Evolutionary conservation across 192 early-diverging fungal genomes (phyloP).

Genomic region (Coemansia umbellata): DNA sequence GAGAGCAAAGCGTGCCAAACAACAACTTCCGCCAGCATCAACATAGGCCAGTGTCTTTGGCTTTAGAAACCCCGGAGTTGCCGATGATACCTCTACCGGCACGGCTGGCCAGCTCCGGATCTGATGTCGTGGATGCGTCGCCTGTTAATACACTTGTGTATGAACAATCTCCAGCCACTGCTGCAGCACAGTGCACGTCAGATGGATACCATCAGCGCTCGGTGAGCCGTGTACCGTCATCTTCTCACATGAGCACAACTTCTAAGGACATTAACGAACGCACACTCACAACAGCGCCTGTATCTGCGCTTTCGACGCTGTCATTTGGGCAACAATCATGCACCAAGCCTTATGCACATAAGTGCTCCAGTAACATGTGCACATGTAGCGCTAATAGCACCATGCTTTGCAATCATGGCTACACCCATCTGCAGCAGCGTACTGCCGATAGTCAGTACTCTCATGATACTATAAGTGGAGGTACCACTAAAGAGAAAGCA

Average conservation of each 20-base stretch:
- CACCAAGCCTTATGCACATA: too few species aligned
- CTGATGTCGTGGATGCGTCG: constrained; percentile 23
- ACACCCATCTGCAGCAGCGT: neutral
- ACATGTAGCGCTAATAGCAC: neutral
- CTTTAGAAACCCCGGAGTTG: neutral
- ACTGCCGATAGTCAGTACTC: neutral
- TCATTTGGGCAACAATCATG: too few species aligned
- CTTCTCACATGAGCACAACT: neutral
- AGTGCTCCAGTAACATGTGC: neutral
- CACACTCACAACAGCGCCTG: constrained; percentile 9
- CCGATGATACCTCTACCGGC: constrained; percentile 26
- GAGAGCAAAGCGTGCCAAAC: neutral
- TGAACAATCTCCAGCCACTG: constrained; percentile 15
- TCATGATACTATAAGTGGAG: neutral
- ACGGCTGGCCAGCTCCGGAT: constrained; percentile 30
- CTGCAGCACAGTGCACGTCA: neutral
- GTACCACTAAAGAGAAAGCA: too few species aligned
- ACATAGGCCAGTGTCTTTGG: neutral
- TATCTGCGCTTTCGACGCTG: constrained; percentile 14
- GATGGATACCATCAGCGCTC: constrained; percentile 1
- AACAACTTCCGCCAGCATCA: neutral
- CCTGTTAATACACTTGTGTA: constrained; percentile 43
- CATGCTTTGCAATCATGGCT: too few species aligned
- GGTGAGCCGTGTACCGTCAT: neutral
- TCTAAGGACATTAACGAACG: neutral